These are phyloP conservation scores for Pestalotiopsis sp. DNA, from an alignment of 2,329 filamentous ascomycete genomes.

Conservation along the genomic window DNA sequence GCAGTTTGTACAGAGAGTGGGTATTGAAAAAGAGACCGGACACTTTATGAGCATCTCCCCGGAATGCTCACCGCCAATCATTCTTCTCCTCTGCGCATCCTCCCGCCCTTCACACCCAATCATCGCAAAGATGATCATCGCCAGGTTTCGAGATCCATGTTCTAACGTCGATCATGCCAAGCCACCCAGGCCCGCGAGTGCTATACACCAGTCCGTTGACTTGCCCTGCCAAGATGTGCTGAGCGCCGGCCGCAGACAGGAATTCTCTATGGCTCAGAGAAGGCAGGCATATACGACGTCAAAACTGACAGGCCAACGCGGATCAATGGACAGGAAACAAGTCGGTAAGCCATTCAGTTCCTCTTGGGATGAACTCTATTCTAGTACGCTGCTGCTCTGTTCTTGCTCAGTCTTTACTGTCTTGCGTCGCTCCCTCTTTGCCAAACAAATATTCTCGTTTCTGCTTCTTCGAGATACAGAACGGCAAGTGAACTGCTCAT, in stretches of 20 bases:
- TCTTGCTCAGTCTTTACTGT: not conserved
- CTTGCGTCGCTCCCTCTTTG: not conserved
- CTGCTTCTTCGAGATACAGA: not conserved
- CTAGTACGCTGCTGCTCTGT: not conserved
- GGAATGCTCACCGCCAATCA: not conserved
- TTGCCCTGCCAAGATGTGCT: not conserved
- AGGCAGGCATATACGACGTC: not conserved
- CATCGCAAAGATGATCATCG: not conserved
- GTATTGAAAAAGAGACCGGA: not conserved
- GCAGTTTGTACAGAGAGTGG: not conserved
- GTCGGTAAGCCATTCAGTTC: not conserved
- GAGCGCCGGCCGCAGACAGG: not conserved
- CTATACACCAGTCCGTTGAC: not conserved
- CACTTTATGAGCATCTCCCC: not conserved
- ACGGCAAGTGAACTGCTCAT: not conserved
- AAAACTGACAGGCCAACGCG: constrained; percentile 1
- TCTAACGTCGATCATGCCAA: constrained; percentile 20
- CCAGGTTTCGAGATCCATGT: constrained; percentile 15
- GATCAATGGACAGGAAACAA: not conserved
- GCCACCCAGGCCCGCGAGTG: not conserved
- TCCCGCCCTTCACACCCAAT: not conserved
- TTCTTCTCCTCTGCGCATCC: not conserved
- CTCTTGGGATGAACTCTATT: not conserved
- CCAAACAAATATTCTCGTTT: not conserved
- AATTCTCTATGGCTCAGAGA: not conserved